A percentile compares a stretch with the other conserved stretches of the same genome.
These are phyloP conservation scores for Metarhizium guizhouense DNA, from an alignment of 2,329 filamentous ascomycete genomes.

Conservation along the genomic window DNA sequence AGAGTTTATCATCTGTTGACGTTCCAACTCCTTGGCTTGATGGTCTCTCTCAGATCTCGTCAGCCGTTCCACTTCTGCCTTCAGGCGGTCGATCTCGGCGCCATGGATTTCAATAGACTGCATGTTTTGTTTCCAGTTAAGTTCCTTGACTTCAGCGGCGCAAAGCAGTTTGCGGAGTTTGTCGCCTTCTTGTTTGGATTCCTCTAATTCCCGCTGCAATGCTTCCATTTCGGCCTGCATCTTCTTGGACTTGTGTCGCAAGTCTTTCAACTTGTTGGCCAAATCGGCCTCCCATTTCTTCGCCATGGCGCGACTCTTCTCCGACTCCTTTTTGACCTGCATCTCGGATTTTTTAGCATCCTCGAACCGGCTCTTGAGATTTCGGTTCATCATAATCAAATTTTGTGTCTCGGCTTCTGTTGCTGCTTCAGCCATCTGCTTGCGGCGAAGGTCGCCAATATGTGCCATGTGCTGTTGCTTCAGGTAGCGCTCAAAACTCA, in stretches of 20 bases:
- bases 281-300: slow-evolving; percentile 74
- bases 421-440: slow-evolving; percentile 66
- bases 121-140: slow-evolving; percentile 54
- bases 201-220: slow-evolving; percentile 49
- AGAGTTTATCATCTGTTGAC: slow-evolving; percentile 46
- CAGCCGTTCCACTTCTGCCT: slow-evolving; percentile 49
- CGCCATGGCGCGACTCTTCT: slow-evolving; percentile 61
- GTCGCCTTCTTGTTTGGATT: slow-evolving; percentile 49
- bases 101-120: slow-evolving; percentile 53
- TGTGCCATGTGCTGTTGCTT: slow-evolving; percentile 77
- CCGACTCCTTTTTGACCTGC: slow-evolving; percentile 62
- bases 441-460: slow-evolving; percentile 68
- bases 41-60: slow-evolving; percentile 53
- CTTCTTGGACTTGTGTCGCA: slow-evolving; percentile 62
- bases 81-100: slow-evolving; percentile 51
- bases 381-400: slow-evolving; percentile 66
- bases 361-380: slow-evolving; percentile 61
- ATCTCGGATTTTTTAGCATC: slow-evolving; percentile 63
- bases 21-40: slow-evolving; percentile 54
- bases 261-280: slow-evolving; percentile 52
- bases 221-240: slow-evolving; percentile 49
- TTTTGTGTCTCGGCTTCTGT: slow-evolving; percentile 78
- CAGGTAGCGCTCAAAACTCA: slow-evolving; percentile 76
- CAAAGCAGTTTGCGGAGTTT: slow-evolving; percentile 58
- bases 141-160: slow-evolving; percentile 59